Evolutionary conservation across 208 protist species (phyloP).

Genomic region (Leishmania amazonensis): DNA sequence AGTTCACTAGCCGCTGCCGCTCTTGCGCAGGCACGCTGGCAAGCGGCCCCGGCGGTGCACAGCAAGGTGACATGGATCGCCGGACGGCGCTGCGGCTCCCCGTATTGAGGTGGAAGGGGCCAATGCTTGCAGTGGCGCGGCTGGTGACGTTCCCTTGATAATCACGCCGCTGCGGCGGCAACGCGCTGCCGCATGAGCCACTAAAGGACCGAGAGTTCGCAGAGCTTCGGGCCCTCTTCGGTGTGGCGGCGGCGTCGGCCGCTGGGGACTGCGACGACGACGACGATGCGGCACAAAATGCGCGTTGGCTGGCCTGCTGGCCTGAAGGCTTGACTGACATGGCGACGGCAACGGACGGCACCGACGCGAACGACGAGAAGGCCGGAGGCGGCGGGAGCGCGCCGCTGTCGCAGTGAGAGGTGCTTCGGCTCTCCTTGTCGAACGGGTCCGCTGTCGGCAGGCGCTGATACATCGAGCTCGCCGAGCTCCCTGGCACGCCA

Average conservation of each 20-base stretch:
- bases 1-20: conserved; percentile 23
- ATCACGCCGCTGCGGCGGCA: neutral
- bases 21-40: conserved; percentile 16
- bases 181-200: neutral
- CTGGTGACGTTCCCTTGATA: conserved; percentile 3
- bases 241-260: neutral
- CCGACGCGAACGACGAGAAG: neutral
- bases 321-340: neutral
- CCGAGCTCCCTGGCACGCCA: too few species aligned
- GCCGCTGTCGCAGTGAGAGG: neutral
- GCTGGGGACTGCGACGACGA: neutral
- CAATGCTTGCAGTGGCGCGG: conserved; percentile 5
- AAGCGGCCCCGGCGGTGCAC: conserved; percentile 16
- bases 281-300: neutral
- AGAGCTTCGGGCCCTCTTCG: neutral
- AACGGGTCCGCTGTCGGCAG: neutral
- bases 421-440: neutral
- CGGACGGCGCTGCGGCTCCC: conserved; percentile 20
- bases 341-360: neutral
- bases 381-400: neutral
- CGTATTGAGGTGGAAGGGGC: conserved; percentile 25
- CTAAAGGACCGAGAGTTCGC: neutral
- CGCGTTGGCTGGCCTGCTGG: neutral
- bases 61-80: conserved; percentile 13
- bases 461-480: neutral